Base-by-base conservation (phyloP, 192 early-diverging fungal genomes). In the Dissophora ornata region DNA sequence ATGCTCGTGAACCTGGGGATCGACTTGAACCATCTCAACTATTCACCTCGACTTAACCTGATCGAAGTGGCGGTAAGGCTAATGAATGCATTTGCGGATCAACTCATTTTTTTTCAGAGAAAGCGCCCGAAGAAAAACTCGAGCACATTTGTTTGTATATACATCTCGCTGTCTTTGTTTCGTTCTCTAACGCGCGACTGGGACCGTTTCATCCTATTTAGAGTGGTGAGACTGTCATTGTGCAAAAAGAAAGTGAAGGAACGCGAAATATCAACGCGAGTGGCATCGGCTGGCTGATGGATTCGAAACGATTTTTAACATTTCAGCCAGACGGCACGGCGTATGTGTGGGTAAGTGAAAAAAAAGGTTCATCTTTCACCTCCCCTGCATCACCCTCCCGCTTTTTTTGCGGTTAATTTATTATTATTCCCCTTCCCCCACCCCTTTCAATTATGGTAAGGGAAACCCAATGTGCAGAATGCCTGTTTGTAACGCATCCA, bases 1-100 rank as follows among this genome's bases (percentile, higher is more conserved):
- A 18, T 77, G 9, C 52, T 77, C 8, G 59, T 77, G 4, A 77
- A 77, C 44, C 21, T 62, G 8, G 73, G 73, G 2, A 41, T 62
- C 21, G 71, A 0, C 3, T 10, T 19, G 46, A 18, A 0, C 41
- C n/a, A n/a, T n/a, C 49, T 7, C 25, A 28, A 3, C 46, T 50
- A 16, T 6, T 12, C 9, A 64, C n/a, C 71, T 18, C 62, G 60
- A 19, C 52, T 64, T 56, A 33, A 51, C 16, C 3, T 77, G 33
- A 67, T 67, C 33, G 44, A 45, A 12, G 44, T 45, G 18, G n/a
- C 44, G 44, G 44, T 45, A 45, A 45, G 44, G 36, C 36, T n/a
- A 45, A 45, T 4, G 44, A 6, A n/a, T n/a, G n/a, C n/a, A n/a
- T n/a, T n/a, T n/a, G n/a, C n/a, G n/a, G n/a, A n/a, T n/a, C n/a